These are phyloP conservation scores for Elongisporangium anandrum DNA, from an alignment of 352 stramenopile genomes.

Conservation along the genomic window DNA sequence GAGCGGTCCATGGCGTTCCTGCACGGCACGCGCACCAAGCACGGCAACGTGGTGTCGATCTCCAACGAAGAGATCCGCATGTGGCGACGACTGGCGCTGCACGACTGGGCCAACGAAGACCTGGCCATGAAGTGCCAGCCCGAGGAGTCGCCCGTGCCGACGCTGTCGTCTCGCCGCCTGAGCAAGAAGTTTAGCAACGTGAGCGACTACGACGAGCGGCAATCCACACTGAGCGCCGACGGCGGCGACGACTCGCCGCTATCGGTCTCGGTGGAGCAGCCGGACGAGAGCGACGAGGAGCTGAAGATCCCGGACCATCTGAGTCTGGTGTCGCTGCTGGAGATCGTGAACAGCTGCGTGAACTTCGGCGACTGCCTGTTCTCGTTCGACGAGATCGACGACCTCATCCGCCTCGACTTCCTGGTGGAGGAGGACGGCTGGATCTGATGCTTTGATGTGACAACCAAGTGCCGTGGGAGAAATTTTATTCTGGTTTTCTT, in stretches of 20 bases:
- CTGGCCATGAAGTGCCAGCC: conserved; percentile 17
- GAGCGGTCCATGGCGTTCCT: conserved; percentile 71
- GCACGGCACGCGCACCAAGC: conserved; percentile 58
- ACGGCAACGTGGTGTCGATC: conserved; percentile 67
- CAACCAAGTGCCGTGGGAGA: background rate
- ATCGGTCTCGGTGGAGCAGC: conserved; percentile 12
- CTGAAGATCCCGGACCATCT: conserved; percentile 26
- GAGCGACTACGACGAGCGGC: conserved; percentile 4
- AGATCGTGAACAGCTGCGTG: conserved; percentile 65
- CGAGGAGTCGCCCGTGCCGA: conserved; percentile 28
- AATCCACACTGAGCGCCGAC: conserved; percentile 13
- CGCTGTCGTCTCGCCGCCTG: conserved; percentile 27
- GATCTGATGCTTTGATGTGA: conserved; percentile 27
- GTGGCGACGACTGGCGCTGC: conserved; percentile 64
- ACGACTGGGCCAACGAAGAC: conserved; percentile 43
- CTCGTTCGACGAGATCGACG: conserved; percentile 40
- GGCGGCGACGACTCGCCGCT: conserved; percentile 23
- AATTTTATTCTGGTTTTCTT: background rate
- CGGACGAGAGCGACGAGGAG: conserved; percentile 37
- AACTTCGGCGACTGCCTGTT: conserved; percentile 59
- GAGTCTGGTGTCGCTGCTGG: conserved; percentile 42
- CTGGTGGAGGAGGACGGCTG: conserved; percentile 79
- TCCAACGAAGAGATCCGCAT: conserved; percentile 81
- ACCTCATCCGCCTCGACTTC: conserved; percentile 73
- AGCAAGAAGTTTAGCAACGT: conserved; percentile 8